Conservation (phyloP, 495 filamentous ascomycete species). For the Neurospora sp. region DNA sequence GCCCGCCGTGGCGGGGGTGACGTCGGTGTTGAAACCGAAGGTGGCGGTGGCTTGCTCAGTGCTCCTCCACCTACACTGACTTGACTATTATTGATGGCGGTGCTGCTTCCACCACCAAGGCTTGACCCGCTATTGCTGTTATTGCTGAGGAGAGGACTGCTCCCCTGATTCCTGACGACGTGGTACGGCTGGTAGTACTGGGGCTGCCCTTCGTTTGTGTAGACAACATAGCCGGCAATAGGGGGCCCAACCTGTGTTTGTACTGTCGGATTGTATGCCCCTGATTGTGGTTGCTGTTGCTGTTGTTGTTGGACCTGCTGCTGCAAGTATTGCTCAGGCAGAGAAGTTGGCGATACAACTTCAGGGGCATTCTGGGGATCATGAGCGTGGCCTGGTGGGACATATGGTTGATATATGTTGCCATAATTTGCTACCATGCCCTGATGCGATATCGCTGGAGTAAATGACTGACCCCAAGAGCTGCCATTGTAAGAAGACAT, state of each 20-base stretch:
- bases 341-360: neutral
- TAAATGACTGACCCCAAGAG: neutral
- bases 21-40: neutral
- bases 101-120: neutral
- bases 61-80: neutral
- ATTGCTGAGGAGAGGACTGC: neutral
- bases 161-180: neutral
- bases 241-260: neutral
- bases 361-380: neutral
- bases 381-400: neutral
- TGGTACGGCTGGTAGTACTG: neutral
- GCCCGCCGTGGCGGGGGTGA: neutral
- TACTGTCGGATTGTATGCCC: neutral
- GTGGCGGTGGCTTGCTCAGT: neutral
- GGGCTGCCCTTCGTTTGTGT: neutral
- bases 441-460: neutral
- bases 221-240: neutral
- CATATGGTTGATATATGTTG: neutral
- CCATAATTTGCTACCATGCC: neutral
- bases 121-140: neutral
- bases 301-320: neutral
- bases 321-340: neutral
- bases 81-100: neutral
- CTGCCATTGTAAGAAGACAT: neutral
- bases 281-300: neutral